Base-by-base conservation (phyloP, 768 basidiomycete genomes). In the Multifurca ochricompacta region DNA sequence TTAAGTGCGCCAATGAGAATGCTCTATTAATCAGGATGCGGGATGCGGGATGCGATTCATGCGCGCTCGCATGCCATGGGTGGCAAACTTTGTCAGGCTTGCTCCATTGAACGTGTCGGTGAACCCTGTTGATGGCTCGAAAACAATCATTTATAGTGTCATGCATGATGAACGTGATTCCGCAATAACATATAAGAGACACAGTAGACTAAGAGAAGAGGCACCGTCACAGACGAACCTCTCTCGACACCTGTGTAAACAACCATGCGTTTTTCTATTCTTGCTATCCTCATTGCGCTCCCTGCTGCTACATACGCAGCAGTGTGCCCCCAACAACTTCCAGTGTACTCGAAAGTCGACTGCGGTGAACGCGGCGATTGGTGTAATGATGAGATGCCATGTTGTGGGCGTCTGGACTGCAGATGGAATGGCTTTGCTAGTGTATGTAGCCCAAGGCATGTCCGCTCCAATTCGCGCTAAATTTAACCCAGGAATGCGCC, bases 271-370 rank as follows among this genome's bases (percentile, higher is more conserved):
- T 39, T 50, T 28, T 50, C 28, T 11, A 18, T 30, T 28, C 28
- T 50, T 28, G 18, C 48, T 19, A 6, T 50, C 39, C 3, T 41
- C 39, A 40, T 50, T 5, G 30, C 19, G 7, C 28, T 50, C 21
- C 48, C 48, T 21, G 39, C 39, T 23, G 28, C 39, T 19, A 28
- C 48, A 13, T 49, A 49, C 18, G 48, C 48, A 14, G 48, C 48
- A 31, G 28, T 39, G 11, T 49, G 37, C 6, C 11, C 36, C 28
- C 27, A 49, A 14, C 27, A 31, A 14, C 2, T 36, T n/a, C 13
- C 34, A 11, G 8, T 36, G 6, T 18, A 14, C 19, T n/a, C 14
- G 27, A 9, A 48, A 18, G 13, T 19, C 19, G 13, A 1, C 0
- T 48, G 47, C 35, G 35, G 14, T 10, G 35, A 37, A 16, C 35